Base-by-base conservation (phyloP, 768 basidiomycete genomes). In the Galerina sulciceps region DNA sequence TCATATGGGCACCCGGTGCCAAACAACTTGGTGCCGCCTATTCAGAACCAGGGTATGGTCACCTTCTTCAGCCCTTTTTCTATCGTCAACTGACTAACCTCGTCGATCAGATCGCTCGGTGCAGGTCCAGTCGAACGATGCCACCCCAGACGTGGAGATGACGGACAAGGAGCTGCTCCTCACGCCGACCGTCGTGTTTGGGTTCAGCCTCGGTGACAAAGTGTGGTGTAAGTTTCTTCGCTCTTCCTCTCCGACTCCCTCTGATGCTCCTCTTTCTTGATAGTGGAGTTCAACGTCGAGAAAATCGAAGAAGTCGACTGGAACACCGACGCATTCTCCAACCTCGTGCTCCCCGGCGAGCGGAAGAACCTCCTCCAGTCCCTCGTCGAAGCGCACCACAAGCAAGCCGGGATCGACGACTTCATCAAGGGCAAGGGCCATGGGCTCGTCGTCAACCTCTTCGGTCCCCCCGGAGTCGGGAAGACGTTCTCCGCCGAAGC, bases 371-470 rank as follows among this genome's bases (percentile, higher is more conserved):
- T 86, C 2, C 73, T 86, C 20, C 80, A 79, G 48, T 83, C 84
- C 2, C 78, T 85, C 2, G 79, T 85, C 18, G 83, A 84, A 60
- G 80, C 83, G 1, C 85, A 87, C 62, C 82, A 83, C 64, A 73
- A 73, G 10, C 79, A 80, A 57, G 63, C 79, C 5, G 81, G 80
- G n/a, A 82, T 85, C 60, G 83, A 85, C 53, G 86, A 87, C 58
- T 84, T 87, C 60, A 82, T 87, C 69, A 82, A 81, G 64, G 86
- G 85, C 34, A 87, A 88, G 65, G 87, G 86, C 1, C 82, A 83
- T n/a, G 82, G 82, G 14, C 72, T 85, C 40, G 82, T 88, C 17
- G 74, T 86, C 45, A 82, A 83, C 55, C 72, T 83, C 4, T 85
- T 81, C 60, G 84, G 85, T 10, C 82, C 84, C 22, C 85, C 85